Evolutionary conservation across 495 filamentous ascomycete genomes (phyloP).

Genomic region (Tuber aestivum): DNA sequence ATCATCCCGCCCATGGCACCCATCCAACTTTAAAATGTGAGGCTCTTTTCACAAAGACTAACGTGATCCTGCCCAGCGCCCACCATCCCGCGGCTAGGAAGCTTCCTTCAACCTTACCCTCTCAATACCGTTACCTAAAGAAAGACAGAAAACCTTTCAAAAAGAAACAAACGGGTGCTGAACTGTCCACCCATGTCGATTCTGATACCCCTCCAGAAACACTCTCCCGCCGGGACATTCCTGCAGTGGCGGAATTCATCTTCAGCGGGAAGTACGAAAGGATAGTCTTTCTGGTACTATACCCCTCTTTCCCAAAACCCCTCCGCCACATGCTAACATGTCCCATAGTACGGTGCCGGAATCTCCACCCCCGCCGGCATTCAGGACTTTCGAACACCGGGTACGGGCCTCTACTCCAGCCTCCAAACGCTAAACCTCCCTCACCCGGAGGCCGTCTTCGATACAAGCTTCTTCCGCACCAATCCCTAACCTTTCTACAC

Average conservation of each 20-base stretch:
- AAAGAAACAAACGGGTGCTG: conserved; percentile 58
- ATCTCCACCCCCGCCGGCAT: conserved; percentile 47
- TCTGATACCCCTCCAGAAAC: conserved; percentile 59
- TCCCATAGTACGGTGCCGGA: conserved; percentile 37
- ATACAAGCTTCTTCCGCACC: conserved; percentile 73
- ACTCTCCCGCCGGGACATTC: conserved; percentile 61
- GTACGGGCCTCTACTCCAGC: conserved; percentile 75
- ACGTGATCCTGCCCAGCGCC: background rate
- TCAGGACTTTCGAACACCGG: conserved; percentile 70
- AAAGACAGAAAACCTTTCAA: background rate
- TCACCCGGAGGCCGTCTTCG: conserved; percentile 72
- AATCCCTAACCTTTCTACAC: conserved; percentile 89
- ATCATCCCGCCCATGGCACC: background rate
- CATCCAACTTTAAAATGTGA: background rate
- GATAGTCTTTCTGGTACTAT: conserved; percentile 68
- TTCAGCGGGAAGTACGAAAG: conserved; percentile 57
- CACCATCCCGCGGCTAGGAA: background rate
- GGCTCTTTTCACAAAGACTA: background rate
- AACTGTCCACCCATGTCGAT: conserved; percentile 57
- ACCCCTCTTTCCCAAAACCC: conserved; percentile 27
- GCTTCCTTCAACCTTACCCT: background rate
- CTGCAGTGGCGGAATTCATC: conserved; percentile 70
- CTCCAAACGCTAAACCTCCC: conserved; percentile 75
- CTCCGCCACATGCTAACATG: background rate
- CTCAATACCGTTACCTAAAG: background rate